Conservation (phyloP, 2,329 filamentous ascomycete species). For the Claviceps fusiformis region DNA sequence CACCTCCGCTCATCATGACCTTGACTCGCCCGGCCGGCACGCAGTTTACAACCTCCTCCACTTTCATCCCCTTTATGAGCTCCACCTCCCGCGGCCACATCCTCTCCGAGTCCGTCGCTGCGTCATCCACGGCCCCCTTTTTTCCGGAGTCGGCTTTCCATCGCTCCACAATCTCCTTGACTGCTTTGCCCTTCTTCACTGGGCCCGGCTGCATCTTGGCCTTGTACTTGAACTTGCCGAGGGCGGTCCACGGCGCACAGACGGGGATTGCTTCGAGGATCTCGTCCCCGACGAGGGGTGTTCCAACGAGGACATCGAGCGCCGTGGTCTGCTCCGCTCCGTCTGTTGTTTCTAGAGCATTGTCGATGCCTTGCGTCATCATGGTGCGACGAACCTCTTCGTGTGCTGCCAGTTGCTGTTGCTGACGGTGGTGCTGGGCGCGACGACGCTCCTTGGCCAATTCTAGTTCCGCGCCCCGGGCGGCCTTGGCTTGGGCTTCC, state of each 20-base stretch:
- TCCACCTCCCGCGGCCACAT: constrained; percentile 84
- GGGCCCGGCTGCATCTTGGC: constrained; percentile 84
- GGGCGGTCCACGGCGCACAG: constrained; percentile 51
- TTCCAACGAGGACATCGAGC: constrained; percentile 64
- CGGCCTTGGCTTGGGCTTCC: constrained; percentile 54
- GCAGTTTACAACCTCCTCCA: constrained; percentile 67
- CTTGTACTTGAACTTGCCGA: constrained; percentile 74
- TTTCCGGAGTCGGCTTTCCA: constrained; percentile 56
- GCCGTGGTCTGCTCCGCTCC: constrained; percentile 39
- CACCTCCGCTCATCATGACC: constrained; percentile 55
- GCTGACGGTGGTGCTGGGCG: constrained; percentile 65
- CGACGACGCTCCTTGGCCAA: constrained; percentile 62
- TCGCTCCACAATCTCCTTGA: constrained; percentile 73
- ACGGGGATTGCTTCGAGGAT: constrained; percentile 54
- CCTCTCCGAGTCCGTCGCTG: constrained; percentile 49
- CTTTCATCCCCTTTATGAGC: constrained; percentile 65
- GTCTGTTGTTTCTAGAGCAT: constrained; percentile 47
- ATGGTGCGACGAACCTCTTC: constrained; percentile 54
- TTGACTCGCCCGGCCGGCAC: constrained; percentile 70
- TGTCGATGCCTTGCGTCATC: constrained; percentile 45
- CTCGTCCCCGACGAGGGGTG: constrained; percentile 69
- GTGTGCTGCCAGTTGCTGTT: constrained; percentile 61
- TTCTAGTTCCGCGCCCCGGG: constrained; percentile 51
- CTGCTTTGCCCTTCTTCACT: constrained; percentile 86
- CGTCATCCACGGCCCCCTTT: constrained; percentile 48